Percentiles rank a stretch among this genome's conserved stretches.
These are phyloP conservation scores for Dryas alaskensis DNA, from an alignment of 306 rosid species.

Conservation along the genomic window DNA sequence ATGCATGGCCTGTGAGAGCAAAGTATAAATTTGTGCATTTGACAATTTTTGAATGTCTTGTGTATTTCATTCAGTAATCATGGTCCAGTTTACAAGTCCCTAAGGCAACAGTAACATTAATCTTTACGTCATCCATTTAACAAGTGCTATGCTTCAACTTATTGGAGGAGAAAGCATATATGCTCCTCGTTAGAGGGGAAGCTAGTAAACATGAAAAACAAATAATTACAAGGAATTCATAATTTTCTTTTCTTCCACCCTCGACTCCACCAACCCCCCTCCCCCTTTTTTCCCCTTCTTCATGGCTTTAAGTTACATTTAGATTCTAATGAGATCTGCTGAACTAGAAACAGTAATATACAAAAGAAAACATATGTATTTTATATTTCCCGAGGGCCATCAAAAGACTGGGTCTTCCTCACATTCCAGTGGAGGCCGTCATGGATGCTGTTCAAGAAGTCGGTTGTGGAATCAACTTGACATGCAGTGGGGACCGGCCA, in stretches of 20 bases:
- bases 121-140: not conserved
- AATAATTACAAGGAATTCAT: not conserved
- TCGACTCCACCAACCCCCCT: not conserved
- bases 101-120: not conserved
- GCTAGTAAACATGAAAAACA: not conserved
- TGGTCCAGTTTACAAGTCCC: slow-evolving; percentile 5
- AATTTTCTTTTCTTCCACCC: not conserved
- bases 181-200: not conserved
- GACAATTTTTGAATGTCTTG: not conserved
- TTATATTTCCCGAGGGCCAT: slow-evolving; percentile 69
- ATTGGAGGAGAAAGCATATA: not conserved
- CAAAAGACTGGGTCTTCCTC: slow-evolving; percentile 73
- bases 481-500: slow-evolving; percentile 99
- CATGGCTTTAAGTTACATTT: not conserved
- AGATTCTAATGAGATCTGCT: not conserved
- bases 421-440: slow-evolving; percentile 98
- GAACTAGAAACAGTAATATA: not conserved
- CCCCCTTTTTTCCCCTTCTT: not conserved
- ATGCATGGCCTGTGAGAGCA: no score
- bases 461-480: slow-evolving; percentile 72
- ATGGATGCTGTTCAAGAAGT: slow-evolving; percentile 85
- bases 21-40: no score
- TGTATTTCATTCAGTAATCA: not conserved
- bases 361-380: slow-evolving; percentile 1
- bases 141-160: not conserved